A percentile compares a stretch with the other conserved stretches of the same genome.
These are phyloP conservation scores for Arthroderma sp. DNA, from an alignment of 2,329 filamentous ascomycete species.

Conservation along the genomic window DNA sequence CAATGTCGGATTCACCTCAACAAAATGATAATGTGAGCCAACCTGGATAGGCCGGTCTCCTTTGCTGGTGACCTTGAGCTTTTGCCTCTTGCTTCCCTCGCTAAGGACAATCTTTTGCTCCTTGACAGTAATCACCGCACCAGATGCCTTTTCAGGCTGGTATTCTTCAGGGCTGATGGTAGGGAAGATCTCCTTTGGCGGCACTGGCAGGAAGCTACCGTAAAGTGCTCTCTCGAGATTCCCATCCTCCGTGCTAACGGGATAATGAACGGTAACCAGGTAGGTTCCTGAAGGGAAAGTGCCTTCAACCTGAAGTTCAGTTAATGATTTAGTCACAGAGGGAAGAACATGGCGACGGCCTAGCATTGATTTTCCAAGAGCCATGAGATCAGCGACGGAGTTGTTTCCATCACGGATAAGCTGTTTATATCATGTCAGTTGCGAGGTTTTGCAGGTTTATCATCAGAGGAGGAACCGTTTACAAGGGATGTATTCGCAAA, in stretches of 20 bases:
- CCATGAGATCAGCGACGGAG: constrained; percentile 85
- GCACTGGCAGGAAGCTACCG: constrained; percentile 77
- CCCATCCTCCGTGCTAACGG: constrained; percentile 73
- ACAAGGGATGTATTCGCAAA: too few relatives aligned
- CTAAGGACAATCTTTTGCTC: constrained; percentile 56
- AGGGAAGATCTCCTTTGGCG: constrained; percentile 54
- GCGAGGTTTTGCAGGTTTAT: neutral
- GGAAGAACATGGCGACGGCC: constrained; percentile 84
- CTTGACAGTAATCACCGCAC: constrained; percentile 62
- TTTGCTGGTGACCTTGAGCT: constrained; percentile 64
- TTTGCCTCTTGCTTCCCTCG: constrained; percentile 58
- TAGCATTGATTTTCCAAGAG: constrained; percentile 78
- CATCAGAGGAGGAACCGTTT: too few relatives aligned
- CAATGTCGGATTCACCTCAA: constrained; percentile 83
- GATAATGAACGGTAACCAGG: constrained; percentile 85
- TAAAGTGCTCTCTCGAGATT: constrained; percentile 79
- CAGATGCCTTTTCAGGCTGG: constrained; percentile 55
- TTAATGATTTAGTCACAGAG: constrained; percentile 62
- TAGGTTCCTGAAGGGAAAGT: constrained; percentile 87
- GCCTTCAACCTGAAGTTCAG: constrained; percentile 83
- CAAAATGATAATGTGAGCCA: constrained; percentile 91
- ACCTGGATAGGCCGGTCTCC: constrained; percentile 86
- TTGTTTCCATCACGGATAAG: constrained; percentile 94
- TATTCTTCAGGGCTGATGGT: constrained; percentile 52
- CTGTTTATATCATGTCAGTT: constrained; percentile 22